Base-by-base conservation (phyloP, 805 yeast species). In the Metschnikowia cubensis region DNA sequence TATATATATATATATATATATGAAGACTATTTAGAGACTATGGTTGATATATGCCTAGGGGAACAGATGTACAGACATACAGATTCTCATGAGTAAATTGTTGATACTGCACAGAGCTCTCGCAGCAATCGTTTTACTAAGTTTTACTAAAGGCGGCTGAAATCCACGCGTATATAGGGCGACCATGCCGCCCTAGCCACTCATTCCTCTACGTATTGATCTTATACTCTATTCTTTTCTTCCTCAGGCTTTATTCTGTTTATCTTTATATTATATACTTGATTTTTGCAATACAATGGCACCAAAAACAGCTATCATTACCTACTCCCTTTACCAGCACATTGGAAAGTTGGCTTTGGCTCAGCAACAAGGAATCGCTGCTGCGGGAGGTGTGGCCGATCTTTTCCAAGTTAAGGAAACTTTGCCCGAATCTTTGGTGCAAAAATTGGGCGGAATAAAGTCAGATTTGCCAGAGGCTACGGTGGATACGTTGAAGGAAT, bases 271-370 rank as follows among this genome's bases (percentile, higher is more conserved):
- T 25, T 8, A 4, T 25, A 8, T 25, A 8, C 29, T 25, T 8
- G 18, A 36, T 20, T 11, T 15, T 21, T 13, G 40, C 29, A 25
- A 36, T 11, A 59, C 40, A 57, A 64, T 65, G 68, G 70, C 72
- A 45, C 71, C 68, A 49, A 70, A 63, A 59, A 64, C 70, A 51
- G 77, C 77, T 47, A 71, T 73, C 47, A 66, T 73, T 59, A 69
- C 68, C 50, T 90, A 89, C 77, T 84, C 96, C 22, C 73, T 83
- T 39, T 89, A 85, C 72, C 90, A 89, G 53, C 97, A 89, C 70
- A 71, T 88, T 57, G 79, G 79, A 53, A 67, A 74, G 33, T 63
- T 90, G 61, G 94, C 96, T 42, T 78, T 80, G 65, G 76, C 82
- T 35, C 81, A 81, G 57, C 76, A 83, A 64, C 74, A 75, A 56